phyloP scores from a whole-genome alignment of 345 rosid species.

The Noccaea bulbosa region DNA sequence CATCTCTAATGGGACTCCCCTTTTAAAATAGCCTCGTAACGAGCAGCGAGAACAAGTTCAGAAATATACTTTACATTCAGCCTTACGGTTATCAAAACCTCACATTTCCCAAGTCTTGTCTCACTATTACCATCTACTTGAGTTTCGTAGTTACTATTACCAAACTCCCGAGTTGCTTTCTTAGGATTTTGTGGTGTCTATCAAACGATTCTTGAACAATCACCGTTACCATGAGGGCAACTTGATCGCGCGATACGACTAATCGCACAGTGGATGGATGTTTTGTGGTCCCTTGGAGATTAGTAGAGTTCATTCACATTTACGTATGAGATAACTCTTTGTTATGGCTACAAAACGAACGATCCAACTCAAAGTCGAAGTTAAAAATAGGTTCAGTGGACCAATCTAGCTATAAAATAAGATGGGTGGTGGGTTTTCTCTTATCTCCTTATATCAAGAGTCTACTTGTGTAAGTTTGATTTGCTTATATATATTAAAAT shows the following conservation, averaged over 20 bases:
- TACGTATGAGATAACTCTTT: conserved; percentile 24
- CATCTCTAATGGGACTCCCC: too few relatives aligned
- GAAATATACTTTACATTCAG: not conserved
- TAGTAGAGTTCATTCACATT: conserved; percentile 5
- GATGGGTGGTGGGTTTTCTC: conserved; percentile 33
- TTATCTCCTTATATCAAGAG: conserved; percentile 37
- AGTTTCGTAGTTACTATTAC: conserved; percentile 12
- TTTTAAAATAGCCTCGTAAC: not conserved
- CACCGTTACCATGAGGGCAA: conserved; percentile 41
- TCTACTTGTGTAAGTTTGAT: conserved; percentile 33
- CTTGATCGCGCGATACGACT: conserved; percentile 24
- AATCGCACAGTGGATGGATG: conserved; percentile 19
- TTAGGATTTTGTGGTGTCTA: conserved; percentile 3
- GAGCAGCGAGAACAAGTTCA: not conserved
- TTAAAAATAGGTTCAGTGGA: conserved; percentile 37
- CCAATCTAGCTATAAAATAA: conserved; percentile 35
- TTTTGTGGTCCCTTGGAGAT: conserved; percentile 26
- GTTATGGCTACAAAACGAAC: conserved; percentile 30
- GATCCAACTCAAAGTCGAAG: conserved; percentile 23
- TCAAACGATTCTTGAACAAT: conserved; percentile 5
- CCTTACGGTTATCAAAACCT: not conserved
- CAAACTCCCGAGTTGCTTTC: not conserved
- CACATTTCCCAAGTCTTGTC: conserved; percentile 19
- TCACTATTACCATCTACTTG: not conserved
- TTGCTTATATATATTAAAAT: conserved; percentile 29